Base-by-base conservation (phyloP, 108 stramenopile genomes). In the Discostella pseudostelligera region DNA sequence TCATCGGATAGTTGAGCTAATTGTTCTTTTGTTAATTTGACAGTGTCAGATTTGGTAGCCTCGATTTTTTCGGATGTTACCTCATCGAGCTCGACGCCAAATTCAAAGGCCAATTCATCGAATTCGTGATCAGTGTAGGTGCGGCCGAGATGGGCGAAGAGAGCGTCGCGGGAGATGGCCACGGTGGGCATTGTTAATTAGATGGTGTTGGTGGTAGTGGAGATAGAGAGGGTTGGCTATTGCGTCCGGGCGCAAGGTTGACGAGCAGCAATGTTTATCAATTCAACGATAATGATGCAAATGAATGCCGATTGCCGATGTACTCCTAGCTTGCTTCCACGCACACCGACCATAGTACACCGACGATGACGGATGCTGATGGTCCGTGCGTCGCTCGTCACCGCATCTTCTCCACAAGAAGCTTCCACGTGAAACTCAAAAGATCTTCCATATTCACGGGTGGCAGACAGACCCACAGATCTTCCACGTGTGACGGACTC, bases 51-150 rank as follows among this genome's bases (percentile, higher is more conserved):
- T 59, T 90, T 92, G 61, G 82, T 78, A 17, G 93, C 94, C 76
- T 95, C 93, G 56, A 92, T 87, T 11, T 81, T 82, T 62, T 98
- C 97, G 0, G 90, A 88, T 16, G 96, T 96, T 39, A 99, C 92
- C 65, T 99, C 99, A 62, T 99, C 99, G 62, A 99, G 83, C 67
- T 99, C 99, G 43, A 99, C 90, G 21, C 99, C 99, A 67, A 98
- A 99, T 79, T 98, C 98, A 81, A 99, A 99, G 80, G 97, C 98
- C 0, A 99, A 87, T 65, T 97, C 94, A 50, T 98, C 98, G 71
- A 99, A 99, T 59, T 95, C 97, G 29, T 97, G 81, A 48, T 98
- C 91, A n/a, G 96, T 96, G 87, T 97, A 99, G 40, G 81, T 87
- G 65, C 88, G 79, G 22, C 96, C 96, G 35, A 99, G 60, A 57